Evolutionary conservation across 495 filamentous ascomycete genomes (phyloP), one percentile per base, ranked within the genome.

Genomic region (Clavariopsis aquatica): DNA sequence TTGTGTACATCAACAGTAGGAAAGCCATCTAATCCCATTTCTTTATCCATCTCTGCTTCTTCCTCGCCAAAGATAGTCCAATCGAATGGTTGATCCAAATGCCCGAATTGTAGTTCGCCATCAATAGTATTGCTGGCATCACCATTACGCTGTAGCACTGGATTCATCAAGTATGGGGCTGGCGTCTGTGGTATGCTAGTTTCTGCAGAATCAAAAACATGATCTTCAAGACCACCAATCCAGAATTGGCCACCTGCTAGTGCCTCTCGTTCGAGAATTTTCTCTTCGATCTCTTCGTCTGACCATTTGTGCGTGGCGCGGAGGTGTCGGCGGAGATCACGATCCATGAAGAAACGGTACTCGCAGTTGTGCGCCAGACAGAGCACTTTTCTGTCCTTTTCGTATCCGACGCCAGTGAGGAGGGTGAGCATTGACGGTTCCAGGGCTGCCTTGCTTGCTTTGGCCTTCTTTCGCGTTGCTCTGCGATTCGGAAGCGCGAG

Each of bases 241-340:
- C 79, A 82, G 71, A 83, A 81, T 10, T 73, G 47, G 0, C 69
- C 76, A 19, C 74, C 74, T n/a, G 69, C 62, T 13, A 68, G 29
- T n/a, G 70, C 72, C 22, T 71, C 61, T 24, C 61, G 57, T 64
- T 76, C 75, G 7, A 51, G 55, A 17, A 74, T 51, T 20, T 49
- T 68, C 20, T 77, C 75, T 15, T 81, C 75, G 43, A 85, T 79
- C n/a, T 83, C 78, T 26, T 81, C 77, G 47, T 83, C 81, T 9
- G 72, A 56, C 58, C 78, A 75, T 7, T 73, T 72, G 60, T 89
- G 87, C 46, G 76, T 79, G 47, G 77, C 75, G 28, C 45, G 28
- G 71, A 92, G 77, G 72, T 95, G 91, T 8, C 82, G 77, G 66
- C 84, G 79, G 0, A 92, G 77, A 66, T 93, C 88, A 60, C 85